Base-by-base conservation (phyloP, 805 yeast species). In the Schwanniomyces polymorphus region DNA sequence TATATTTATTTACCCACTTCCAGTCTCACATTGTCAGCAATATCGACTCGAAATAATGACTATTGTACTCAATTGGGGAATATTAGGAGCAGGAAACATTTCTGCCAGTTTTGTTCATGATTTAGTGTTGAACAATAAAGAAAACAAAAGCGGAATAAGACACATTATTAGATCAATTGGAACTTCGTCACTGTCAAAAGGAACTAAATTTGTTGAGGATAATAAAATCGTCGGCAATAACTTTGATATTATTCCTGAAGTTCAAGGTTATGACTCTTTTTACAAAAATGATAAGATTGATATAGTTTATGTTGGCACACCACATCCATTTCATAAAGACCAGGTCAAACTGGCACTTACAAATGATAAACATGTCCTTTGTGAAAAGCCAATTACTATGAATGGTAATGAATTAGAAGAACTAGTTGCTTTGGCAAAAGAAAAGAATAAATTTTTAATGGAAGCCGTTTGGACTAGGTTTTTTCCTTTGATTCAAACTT, bases 401-500 rank as follows among this genome's bases (percentile, higher is more conserved):
- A 80, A 78, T 50, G 63, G 61, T 3, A 59, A 60, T 17, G 82
- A 81, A 46, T 70, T 80, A 6, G 52, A 62, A 26, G 74, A 68
- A 35, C 55, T 81, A 9, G 59, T 71, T 42, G 65, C 57, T 1
- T 65, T 72, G 40, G 86, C 86, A 3, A 64, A 66, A 53, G 49
- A 58, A 45, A 71, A 74, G 57, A 65, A 68, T 1, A 56, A 71
- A 42, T 79, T 76, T 49, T 62, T 82, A 31, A 76, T 82, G 84
- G 87, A 82, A 59, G 86, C 79, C 4, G 74, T 78, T 44, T 80
- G 85, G 85, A 74, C 83, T 5, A 67, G 81, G 42, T 79, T 75
- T 51, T 75, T 78, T 65, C 86, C 86, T 2, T 49, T 77, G 4
- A 57, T 74, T 17, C 51, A 56, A 16, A 63, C 65, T 41, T 59